These are phyloP conservation scores for Avena eriantha DNA, from an alignment of 176 grass and related monocot species.

Conservation along the genomic window DNA sequence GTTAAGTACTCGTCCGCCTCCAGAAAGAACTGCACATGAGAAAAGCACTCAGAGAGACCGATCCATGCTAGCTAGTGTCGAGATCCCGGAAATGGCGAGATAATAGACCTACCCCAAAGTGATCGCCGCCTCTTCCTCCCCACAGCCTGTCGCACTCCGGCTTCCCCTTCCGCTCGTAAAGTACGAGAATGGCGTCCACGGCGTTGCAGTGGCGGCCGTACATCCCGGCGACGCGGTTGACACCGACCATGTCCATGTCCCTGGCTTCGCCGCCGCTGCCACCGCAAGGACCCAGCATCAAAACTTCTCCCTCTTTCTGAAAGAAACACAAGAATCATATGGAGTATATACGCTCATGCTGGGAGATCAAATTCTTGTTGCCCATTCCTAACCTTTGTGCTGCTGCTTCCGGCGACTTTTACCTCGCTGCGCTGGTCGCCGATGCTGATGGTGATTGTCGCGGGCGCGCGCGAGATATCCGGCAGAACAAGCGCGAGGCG, in stretches of 20 bases:
- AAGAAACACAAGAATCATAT: no score
- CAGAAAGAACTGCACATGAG: no score
- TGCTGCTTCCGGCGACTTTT: accelerated
- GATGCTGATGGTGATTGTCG: neutral
- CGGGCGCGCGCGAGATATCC: neutral
- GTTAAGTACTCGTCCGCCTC: no score
- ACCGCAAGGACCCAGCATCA: neutral
- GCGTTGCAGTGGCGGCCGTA: neutral
- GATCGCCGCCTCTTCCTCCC: neutral
- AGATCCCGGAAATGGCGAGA: no score
- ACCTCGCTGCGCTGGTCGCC: neutral
- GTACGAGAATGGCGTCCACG: neutral
- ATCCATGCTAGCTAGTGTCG: no score
- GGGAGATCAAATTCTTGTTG: no score
- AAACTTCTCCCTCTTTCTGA: no score
- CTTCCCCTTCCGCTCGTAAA: neutral
- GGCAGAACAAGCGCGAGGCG: neutral
- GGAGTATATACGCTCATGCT: no score
- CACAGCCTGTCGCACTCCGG: neutral
- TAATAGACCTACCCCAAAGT: no score
- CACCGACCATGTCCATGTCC: neutral
- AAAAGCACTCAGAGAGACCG: no score
- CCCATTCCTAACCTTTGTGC: neutral
- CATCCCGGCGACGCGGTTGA: neutral
- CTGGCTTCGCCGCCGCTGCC: neutral